These are phyloP conservation scores for Betula pendula DNA, from an alignment of 306 rosid genomes.

Conservation along the genomic window DNA sequence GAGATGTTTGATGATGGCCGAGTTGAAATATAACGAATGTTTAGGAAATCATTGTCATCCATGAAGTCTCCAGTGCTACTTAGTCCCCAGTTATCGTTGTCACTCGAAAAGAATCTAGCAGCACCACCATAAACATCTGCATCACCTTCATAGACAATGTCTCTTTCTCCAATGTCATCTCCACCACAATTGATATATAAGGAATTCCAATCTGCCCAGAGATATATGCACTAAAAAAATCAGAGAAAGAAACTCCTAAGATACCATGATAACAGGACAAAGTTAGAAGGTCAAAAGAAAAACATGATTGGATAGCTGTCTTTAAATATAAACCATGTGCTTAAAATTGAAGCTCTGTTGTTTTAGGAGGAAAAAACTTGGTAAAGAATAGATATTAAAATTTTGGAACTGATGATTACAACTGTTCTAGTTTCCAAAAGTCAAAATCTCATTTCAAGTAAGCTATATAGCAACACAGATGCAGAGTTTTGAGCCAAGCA, in stretches of 20 bases:
- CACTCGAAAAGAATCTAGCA: conserved; percentile 17
- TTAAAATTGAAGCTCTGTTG: background rate
- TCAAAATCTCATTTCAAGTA: background rate
- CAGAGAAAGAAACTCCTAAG: background rate
- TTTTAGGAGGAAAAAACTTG: background rate
- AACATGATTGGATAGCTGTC: background rate
- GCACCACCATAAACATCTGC: conserved; percentile 36
- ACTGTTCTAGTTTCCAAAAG: background rate
- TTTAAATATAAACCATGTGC: too few species aligned
- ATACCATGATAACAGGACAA: background rate
- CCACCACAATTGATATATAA: conserved; percentile 2
- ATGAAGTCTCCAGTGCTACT: conserved; percentile 48
- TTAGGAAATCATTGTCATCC: conserved; percentile 35
- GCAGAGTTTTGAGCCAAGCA: too few species aligned
- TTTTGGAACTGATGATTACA: background rate
- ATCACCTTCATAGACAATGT: conserved; percentile 30
- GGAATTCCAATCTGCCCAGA: background rate
- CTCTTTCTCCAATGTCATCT: background rate
- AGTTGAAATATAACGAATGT: conserved; percentile 15
- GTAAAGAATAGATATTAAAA: too few species aligned
- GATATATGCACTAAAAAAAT: background rate
- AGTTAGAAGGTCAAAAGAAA: background rate
- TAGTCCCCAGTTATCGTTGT: conserved; percentile 34
- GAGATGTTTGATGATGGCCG: background rate
- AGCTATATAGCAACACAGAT: background rate